A percentile compares a stretch with the other conserved stretches of the same genome.
Evolutionary conservation across 306 rosid genomes (phyloP).

Genomic region (Cotoneaster glaucophyllus): DNA sequence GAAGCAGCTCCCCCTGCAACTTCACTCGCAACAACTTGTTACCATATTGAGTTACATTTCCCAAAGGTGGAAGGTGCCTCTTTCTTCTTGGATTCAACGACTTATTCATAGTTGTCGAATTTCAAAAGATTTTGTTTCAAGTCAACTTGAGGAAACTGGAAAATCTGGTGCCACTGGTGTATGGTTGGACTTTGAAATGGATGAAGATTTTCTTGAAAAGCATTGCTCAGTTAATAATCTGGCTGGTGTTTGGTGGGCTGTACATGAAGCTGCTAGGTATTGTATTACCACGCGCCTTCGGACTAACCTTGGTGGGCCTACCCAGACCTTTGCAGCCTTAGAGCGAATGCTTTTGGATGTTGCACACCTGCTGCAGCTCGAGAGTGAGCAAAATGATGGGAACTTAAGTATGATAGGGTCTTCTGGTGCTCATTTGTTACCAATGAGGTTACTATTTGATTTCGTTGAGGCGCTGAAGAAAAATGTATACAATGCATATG

Average conservation of each 20-base stretch:
- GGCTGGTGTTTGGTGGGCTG: constrained; percentile 97
- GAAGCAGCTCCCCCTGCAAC: constrained; percentile 77
- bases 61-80: constrained; percentile 93
- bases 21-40: constrained; percentile 82
- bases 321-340: constrained; percentile 92
- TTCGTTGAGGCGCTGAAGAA: constrained; percentile 92
- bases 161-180: constrained; percentile 36
- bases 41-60: constrained; percentile 87
- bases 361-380: constrained; percentile 81
- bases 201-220: constrained; percentile 63
- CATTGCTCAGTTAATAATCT: constrained; percentile 67
- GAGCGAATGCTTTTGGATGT: constrained; percentile 93
- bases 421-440: constrained; percentile 92
- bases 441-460: constrained; percentile 82
- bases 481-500: constrained; percentile 91
- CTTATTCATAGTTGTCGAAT: constrained; percentile 68
- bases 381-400: constrained; percentile 81
- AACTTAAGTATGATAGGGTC: constrained; percentile 85
- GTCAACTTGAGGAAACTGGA: constrained; percentile 70
- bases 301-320: constrained; percentile 95
- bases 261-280: constrained; percentile 89
- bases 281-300: constrained; percentile 82
- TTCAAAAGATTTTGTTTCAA: constrained; percentile 47
- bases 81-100: constrained; percentile 93
- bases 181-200: constrained; percentile 73